Evolutionary conservation across 192 early-diverging fungal genomes (phyloP).

Genomic region (Backusella parvicylindrica): DNA sequence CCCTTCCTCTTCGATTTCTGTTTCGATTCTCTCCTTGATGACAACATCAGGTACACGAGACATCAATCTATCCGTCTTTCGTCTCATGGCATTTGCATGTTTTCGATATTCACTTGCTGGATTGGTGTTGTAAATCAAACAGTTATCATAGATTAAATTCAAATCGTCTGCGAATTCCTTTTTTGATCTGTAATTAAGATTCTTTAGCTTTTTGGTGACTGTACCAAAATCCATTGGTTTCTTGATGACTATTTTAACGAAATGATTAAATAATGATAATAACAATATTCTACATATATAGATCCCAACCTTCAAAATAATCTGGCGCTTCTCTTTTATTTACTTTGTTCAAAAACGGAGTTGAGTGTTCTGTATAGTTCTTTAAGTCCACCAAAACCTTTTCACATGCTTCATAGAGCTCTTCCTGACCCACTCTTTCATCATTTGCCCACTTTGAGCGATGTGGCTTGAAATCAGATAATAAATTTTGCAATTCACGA

Average conservation of each 20-base stretch:
- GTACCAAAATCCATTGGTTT: conserved; percentile 92
- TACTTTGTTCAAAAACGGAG: conserved; percentile 86
- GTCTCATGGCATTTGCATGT: conserved; percentile 76
- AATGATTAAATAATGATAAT: background rate
- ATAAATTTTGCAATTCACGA: conserved; percentile 66
- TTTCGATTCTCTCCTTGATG: conserved; percentile 47
- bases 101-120: conserved; percentile 83
- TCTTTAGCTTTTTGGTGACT: conserved; percentile 83
- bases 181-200: conserved; percentile 78
- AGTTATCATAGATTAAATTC: conserved; percentile 87
- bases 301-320: conserved; percentile 70
- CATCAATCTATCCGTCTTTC: conserved; percentile 69
- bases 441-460: conserved; percentile 89
- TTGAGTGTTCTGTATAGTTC: conserved; percentile 74
- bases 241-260: conserved; percentile 65
- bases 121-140: conserved; percentile 83
- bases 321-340: conserved; percentile 87
- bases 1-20: conserved; percentile 54
- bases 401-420: conserved; percentile 87
- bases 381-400: conserved; percentile 79
- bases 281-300: background rate
- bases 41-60: conserved; percentile 77
- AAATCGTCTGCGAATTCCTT: conserved; percentile 82
- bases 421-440: conserved; percentile 83
- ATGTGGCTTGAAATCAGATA: conserved; percentile 78